These are phyloP conservation scores for Colletotrichum abscissum DNA, from an alignment of 2,329 filamentous ascomycete species.

Conservation along the genomic window DNA sequence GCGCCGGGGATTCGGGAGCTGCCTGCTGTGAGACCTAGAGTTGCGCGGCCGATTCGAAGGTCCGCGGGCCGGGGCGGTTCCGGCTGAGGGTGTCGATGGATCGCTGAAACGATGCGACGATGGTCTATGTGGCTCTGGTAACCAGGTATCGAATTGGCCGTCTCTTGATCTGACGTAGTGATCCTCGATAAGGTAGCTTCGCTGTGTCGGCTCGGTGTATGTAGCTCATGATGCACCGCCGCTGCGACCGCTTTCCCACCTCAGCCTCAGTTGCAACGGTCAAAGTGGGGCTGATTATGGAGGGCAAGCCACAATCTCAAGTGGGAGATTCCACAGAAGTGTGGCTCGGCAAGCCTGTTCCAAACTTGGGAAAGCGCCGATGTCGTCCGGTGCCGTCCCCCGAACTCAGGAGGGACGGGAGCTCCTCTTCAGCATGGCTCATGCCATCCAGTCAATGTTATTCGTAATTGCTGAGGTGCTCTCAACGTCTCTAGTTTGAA, in stretches of 20 bases:
- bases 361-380: slow-evolving; percentile 20
- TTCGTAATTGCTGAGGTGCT: background rate
- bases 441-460: background rate
- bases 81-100: background rate
- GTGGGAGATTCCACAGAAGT: background rate
- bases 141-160: background rate
- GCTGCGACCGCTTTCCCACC: slow-evolving; percentile 2
- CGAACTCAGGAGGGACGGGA: slow-evolving; percentile 1
- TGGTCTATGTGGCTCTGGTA: background rate
- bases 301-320: slow-evolving; percentile 11
- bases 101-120: background rate
- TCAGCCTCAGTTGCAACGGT: slow-evolving; percentile 21
- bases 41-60: slow-evolving; percentile 18
- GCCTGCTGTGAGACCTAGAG: background rate
- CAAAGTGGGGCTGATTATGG: background rate
- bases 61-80: background rate
- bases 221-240: background rate
- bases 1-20: slow-evolving; percentile 9
- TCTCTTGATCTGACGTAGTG: background rate
- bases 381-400: slow-evolving; percentile 29
- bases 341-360: slow-evolving; percentile 10
- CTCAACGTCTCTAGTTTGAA: background rate
- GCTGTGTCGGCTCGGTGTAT: background rate
- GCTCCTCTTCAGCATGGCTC: background rate
- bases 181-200: slow-evolving; percentile 5